Conservation (phyloP, 2,329 filamentous ascomycete species). For the Didymella lethalis region DNA sequence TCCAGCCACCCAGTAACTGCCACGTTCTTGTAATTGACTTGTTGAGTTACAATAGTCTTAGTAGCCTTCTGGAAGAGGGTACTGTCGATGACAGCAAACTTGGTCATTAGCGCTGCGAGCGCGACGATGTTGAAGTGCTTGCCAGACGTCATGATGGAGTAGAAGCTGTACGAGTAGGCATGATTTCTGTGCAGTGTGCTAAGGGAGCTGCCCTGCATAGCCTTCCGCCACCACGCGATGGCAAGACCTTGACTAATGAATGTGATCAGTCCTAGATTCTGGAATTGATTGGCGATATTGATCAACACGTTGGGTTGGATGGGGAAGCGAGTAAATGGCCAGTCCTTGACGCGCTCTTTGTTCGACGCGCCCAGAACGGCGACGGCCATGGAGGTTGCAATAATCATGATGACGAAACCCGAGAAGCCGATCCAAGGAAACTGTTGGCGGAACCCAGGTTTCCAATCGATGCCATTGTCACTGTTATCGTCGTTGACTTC, state of each 20-base stretch:
- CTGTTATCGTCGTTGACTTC: constrained; percentile 17
- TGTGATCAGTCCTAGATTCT: constrained; percentile 35
- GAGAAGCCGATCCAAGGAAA: constrained; percentile 36
- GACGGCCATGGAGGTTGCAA: constrained; percentile 32
- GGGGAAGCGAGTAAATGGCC: constrained; percentile 29
- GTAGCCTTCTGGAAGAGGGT: constrained; percentile 37
- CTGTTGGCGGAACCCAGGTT: constrained; percentile 32
- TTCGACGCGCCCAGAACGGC: constrained; percentile 26
- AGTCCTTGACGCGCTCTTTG: constrained; percentile 29
- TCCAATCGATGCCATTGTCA: constrained; percentile 34
- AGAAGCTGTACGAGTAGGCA: constrained; percentile 38
- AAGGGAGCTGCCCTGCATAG: constrained; percentile 31
- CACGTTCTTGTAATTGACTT: constrained; percentile 29
- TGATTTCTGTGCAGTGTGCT: constrained; percentile 32
- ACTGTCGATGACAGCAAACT: constrained; percentile 37
- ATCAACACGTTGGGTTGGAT: constrained; percentile 38
- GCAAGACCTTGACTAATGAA: constrained; percentile 34
- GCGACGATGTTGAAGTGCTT: constrained; percentile 36
- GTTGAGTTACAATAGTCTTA: constrained; percentile 29
- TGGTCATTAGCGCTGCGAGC: constrained; percentile 37
- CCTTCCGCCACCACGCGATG: constrained; percentile 40
- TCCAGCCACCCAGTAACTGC: constrained; percentile 33
- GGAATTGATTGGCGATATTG: constrained; percentile 37
- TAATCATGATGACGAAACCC: constrained; percentile 27
- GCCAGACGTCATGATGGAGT: constrained; percentile 32